Evolutionary conservation across 176 grass and related monocot species (phyloP).

Genomic region (Eleusine coracana): DNA sequence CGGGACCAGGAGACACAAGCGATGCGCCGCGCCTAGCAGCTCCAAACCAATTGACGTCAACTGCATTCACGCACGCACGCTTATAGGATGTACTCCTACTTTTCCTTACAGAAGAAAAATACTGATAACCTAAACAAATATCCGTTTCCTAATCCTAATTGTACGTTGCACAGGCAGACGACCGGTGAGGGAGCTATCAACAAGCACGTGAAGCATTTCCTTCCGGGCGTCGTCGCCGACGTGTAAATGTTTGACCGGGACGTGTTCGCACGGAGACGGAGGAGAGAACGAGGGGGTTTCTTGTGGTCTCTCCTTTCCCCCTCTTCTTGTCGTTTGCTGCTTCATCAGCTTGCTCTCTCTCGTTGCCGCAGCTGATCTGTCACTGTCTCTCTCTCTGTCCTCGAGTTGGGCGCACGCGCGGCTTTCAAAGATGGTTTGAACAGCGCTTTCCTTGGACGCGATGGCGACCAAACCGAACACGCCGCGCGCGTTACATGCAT

Average conservation of each 20-base stretch:
- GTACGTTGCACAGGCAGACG: neutral
- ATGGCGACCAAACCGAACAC: neutral
- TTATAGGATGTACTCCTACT: neutral
- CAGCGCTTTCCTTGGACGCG: constrained; percentile 19
- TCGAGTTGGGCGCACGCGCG: constrained; percentile 6
- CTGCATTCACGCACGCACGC: neutral
- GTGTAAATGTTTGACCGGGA: constrained; percentile 32
- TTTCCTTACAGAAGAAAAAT: neutral
- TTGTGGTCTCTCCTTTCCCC: constrained; percentile 26
- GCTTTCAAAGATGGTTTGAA: constrained; percentile 18
- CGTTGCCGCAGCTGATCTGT: neutral
- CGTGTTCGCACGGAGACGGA: constrained; percentile 21
- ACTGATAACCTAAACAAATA: neutral
- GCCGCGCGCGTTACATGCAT: too few species aligned
- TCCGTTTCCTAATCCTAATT: neutral
- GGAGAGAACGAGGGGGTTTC: constrained; percentile 22
- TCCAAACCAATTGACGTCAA: constrained; percentile 39
- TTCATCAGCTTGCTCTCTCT: neutral
- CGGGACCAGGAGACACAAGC: constrained; percentile 38
- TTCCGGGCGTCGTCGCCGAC: neutral
- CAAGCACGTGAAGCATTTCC: constrained; percentile 33
- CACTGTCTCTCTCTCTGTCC: neutral
- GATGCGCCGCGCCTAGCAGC: constrained; percentile 28
- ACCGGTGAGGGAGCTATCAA: neutral
- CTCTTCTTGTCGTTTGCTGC: neutral